A percentile compares a stretch with the other conserved stretches of the same genome.
Evolutionary conservation across 1,139 yeast genomes (phyloP).

Genomic region (Kodamaea ohmeri): DNA sequence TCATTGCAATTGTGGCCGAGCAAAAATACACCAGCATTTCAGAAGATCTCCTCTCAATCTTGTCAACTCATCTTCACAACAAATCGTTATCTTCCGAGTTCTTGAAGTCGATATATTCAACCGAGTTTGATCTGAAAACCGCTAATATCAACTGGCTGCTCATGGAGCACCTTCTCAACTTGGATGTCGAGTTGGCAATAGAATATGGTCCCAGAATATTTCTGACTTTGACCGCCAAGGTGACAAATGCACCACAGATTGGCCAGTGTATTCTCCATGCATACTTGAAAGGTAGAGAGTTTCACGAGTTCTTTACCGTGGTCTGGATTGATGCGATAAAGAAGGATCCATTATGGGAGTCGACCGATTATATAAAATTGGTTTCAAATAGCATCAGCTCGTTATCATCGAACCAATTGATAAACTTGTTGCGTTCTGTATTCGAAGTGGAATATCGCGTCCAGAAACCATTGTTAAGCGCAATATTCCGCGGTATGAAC

Average conservation of each 20-base stretch:
- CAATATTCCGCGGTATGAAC: constrained; percentile 43
- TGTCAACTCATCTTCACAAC: constrained; percentile 34
- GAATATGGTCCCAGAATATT: constrained; percentile 30
- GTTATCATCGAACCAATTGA: constrained; percentile 49
- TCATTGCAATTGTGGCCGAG: constrained; percentile 29
- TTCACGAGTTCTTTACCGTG: constrained; percentile 43
- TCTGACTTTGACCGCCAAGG: constrained; percentile 16
- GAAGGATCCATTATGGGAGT: constrained; percentile 24
- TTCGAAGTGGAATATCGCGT: constrained; percentile 11
- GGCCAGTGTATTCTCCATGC: constrained; percentile 45
- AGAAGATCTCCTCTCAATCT: constrained; percentile 35
- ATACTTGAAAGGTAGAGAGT: constrained; percentile 58
- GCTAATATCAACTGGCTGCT: constrained; percentile 40
- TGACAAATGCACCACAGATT: constrained; percentile 19
- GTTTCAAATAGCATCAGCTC: constrained; percentile 41
- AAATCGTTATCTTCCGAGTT: constrained; percentile 50
- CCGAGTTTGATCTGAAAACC: constrained; percentile 22
- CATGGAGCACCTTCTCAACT: constrained; percentile 40
- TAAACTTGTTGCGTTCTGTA: constrained; percentile 20
- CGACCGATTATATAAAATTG: constrained; percentile 28
- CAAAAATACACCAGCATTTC: constrained; percentile 32
- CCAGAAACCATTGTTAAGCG: constrained; percentile 26
- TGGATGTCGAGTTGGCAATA: constrained; percentile 54
- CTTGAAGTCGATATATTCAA: constrained; percentile 32
- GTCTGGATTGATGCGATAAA: constrained; percentile 44